Evolutionary conservation across 257 asterid genomes (phyloP), one percentile per base, ranked within the genome.

Genomic region (Capsicum pubescens): DNA sequence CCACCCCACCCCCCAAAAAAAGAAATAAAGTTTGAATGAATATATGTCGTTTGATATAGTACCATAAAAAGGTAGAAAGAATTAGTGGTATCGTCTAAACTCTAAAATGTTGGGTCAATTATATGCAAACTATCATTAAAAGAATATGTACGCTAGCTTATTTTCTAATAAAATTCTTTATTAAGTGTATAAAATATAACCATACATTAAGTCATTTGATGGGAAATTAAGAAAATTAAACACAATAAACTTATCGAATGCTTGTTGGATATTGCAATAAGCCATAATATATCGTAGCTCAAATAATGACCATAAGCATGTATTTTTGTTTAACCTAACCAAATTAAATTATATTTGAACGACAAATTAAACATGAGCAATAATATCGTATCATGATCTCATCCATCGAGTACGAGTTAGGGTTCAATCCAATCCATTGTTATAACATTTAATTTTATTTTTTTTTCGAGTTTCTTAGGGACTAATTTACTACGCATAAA

Each of bases 31-130:
- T 50, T 19, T 7, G 21, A 50, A 76, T 76, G 63, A 12, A 52
- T 52, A 52, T 21, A 76, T 76, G 4, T 76, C 50, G 81, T 21
- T 76, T 26, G 61, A 76, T 26, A 26, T 15, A 1, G 26, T 76
- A 26, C 26, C 46, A 77, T 52, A 52, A 74, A 69, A 77, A 54
- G 64, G 81, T 32, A 54, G 50, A 77, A 50, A 52, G 61, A 74
- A 76, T 15, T 54, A 52, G 48, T 21, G 11, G 50, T 1, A 26
- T 26, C 32, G 32, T 26, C 32, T 26, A 26, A 26, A 26, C 1
- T 26, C 32, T n/a, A n/a, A n/a, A n/a, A n/a, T n/a, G 32, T 26
- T 26, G 48, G 21, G 21, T 77, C 26, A 8, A 26, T 76, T 8
- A 7, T 26, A 15, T 52, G 32, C 21, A 19, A 19, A 12, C 9